Evolutionary conservation across 371 early-diverging fungal genomes (phyloP), one percentile per base, ranked within the genome.

Genomic region (Mucor circinelloides): DNA sequence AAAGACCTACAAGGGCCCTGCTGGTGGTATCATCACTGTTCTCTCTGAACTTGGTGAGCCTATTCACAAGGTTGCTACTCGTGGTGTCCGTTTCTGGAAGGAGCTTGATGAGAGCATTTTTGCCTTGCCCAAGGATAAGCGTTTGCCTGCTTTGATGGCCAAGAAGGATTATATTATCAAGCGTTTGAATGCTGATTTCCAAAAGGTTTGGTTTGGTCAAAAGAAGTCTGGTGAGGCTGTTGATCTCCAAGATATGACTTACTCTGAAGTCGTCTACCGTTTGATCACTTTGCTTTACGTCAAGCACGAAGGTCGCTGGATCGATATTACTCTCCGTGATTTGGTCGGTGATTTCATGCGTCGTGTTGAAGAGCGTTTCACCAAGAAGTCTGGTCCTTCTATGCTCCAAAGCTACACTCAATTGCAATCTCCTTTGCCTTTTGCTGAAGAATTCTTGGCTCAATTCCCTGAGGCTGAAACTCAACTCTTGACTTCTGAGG

Each of bases 31-130:
- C 60, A 86, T 97, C 72, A 97, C 98, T 17, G 97, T 97, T 50
- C 89, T 91, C 50, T 97, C 97, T 27, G 98, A 97, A 80, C 77
- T 97, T 61, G 98, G 98, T 66, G 97, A 97, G 77, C 97, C 97
- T 59, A 97, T 97, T 72, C 98, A 97, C 90, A 96, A 96, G 87
- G 89, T 97, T 58, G 98, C 98, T 58, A 97, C 95, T 58, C 94
- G 96, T 58, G 97, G 96, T 76, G 94, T 96, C 38, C 80, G 86
- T 76, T 84, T 97, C 71, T 97, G 97, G 97, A 93, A 94, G 80
- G 98, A 97, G 77, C 83, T 97, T 73, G 97, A 97, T 71, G 96
- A 96, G 69, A 91, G 90, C 48, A 90, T 97, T 69, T 93, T 97
- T 77, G 81, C 84, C 36, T 88, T 95, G 44, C 95, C 97, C 42